These are phyloP conservation scores for Verbena officinalis DNA, from an alignment of 257 asterid species.

Conservation along the genomic window DNA sequence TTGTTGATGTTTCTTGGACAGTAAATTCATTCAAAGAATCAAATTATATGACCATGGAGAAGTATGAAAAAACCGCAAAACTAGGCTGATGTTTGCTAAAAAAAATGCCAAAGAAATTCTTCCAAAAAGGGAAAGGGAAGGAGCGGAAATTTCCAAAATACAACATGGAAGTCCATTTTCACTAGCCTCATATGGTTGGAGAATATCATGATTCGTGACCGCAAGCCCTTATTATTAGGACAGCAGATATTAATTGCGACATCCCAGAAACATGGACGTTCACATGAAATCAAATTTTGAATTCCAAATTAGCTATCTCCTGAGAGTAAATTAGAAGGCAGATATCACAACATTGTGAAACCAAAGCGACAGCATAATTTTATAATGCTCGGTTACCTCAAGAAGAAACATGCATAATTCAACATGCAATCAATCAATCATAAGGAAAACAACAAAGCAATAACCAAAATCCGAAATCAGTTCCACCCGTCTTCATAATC, in stretches of 20 bases:
- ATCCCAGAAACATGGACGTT: slow-evolving; percentile 17
- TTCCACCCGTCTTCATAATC: slow-evolving; percentile 8
- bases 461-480: slow-evolving; percentile 14
- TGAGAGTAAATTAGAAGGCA: neutral
- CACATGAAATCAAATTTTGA: slow-evolving; percentile 1
- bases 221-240: neutral
- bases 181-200: neutral
- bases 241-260: neutral
- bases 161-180: neutral
- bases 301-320: neutral
- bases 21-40: neutral
- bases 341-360: neutral
- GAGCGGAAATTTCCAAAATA: neutral
- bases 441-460: slow-evolving; percentile 6
- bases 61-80: neutral
- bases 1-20: neutral
- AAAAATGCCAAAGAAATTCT: neutral
- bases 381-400: slow-evolving; percentile 4
- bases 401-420: slow-evolving; percentile 35
- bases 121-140: too few species aligned
- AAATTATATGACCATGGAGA: neutral
- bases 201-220: too few species aligned
- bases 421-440: slow-evolving; percentile 26
- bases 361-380: neutral
- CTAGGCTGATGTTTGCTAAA: neutral